Conservation (phyloP, 2,329 filamentous ascomycete species). For the Monilinia laxa region DNA sequence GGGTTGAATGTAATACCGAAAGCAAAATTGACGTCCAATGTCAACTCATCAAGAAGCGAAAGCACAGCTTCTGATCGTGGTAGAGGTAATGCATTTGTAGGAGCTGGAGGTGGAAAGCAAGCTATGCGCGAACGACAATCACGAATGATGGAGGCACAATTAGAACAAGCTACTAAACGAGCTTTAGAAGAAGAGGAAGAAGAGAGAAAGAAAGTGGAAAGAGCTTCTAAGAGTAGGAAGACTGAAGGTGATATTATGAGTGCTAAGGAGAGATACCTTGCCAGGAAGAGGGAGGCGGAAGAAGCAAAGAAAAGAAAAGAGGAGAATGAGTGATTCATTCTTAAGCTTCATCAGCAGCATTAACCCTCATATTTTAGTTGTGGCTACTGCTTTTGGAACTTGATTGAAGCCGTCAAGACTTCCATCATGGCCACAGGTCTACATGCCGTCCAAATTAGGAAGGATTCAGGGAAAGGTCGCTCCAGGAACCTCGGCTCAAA, state of each 20-base stretch:
- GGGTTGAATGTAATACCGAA: slow-evolving; percentile 71
- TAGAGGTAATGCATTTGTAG: slow-evolving; percentile 43
- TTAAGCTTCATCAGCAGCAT: background rate
- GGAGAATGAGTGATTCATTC: slow-evolving; percentile 33
- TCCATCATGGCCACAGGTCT: background rate
- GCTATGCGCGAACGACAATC: slow-evolving; percentile 75
- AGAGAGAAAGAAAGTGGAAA: slow-evolving; percentile 59
- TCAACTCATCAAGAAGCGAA: slow-evolving; percentile 27
- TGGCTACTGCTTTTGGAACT: background rate
- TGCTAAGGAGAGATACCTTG: slow-evolving; percentile 76
- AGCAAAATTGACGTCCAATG: slow-evolving; percentile 50
- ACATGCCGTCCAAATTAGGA: background rate
- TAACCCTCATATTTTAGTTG: background rate
- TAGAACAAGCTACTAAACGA: slow-evolving; percentile 71
- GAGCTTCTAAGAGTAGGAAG: slow-evolving; percentile 72
- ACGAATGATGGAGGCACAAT: slow-evolving; percentile 74
- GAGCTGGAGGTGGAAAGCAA: slow-evolving; percentile 54
- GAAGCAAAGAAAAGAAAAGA: slow-evolving; percentile 63
- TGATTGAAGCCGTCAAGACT: background rate
- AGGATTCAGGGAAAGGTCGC: background rate
- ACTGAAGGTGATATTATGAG: slow-evolving; percentile 73
- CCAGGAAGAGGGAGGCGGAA: slow-evolving; percentile 71
- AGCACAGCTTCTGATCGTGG: slow-evolving; percentile 33
- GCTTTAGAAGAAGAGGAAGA: slow-evolving; percentile 69
- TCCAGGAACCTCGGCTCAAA: background rate